Base-by-base conservation (phyloP, 2,329 filamentous ascomycete species). In the Aureobasidium zeae region DNA sequence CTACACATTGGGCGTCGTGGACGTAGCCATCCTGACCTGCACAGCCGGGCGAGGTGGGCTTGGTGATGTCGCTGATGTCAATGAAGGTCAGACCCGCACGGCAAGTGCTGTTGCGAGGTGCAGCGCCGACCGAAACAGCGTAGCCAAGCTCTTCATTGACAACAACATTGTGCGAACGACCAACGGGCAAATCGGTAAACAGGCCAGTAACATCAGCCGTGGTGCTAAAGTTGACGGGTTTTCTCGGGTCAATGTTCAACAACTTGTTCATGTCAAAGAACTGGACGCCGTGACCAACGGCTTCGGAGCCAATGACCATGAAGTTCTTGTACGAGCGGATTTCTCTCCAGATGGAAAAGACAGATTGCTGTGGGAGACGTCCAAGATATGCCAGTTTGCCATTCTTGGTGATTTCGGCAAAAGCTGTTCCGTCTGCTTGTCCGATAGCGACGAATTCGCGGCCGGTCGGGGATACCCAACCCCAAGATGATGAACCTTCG, bases 201-300 rank as follows among this genome's bases (percentile, higher is more conserved):
- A 61, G 60, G 19, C 58, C 58, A 32, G 66, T 63, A 47, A 71
- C 56, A 42, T 69, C 68, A 11, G 60, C 44, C 53, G 46, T 47
- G n/a, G 65, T 39, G 19, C 36, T 65, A 50, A 72, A 74, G 29
- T 55, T 63, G 12, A 57, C 60, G 4, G 64, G 69, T 17, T 48
- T 58, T 2, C 57, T 59, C 1, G 67, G 65, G 56, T 69, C 62
- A 46, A 75, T 55, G 26, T 60, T 59, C 43, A 73, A 61, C n/a
- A 76, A 62, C 62, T 70, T 77, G 52, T 64, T 69, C 71, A 78
- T 69, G 58, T 80, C 76, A 53, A 80, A 80, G 26, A 79, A 69
- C 58, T 79, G 76, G 34, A 80, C 69, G 24, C 72, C 71, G 57
- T 79, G 76, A 51, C 64, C 57, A 31, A 55, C 52, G 24, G 71